These are phyloP conservation scores for Cardiospermum halicacabum DNA, from an alignment of 345 rosid genomes.

Conservation along the genomic window DNA sequence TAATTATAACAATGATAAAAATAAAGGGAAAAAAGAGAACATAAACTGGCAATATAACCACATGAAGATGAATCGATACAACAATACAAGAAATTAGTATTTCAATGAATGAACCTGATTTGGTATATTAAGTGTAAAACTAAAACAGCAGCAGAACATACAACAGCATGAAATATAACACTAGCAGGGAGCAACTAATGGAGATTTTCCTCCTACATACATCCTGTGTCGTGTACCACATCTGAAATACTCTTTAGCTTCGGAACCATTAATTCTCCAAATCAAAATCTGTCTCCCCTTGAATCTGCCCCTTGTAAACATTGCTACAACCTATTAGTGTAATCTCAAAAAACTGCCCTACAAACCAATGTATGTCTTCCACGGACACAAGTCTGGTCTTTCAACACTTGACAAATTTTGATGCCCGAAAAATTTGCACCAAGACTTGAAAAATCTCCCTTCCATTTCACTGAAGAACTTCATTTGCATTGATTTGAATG, in stretches of 20 bases:
- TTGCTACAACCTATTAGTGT: constrained; percentile 18
- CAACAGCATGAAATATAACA: constrained; percentile 25
- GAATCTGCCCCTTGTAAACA: constrained; percentile 29
- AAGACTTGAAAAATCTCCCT: constrained; percentile 15
- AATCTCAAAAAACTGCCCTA: constrained; percentile 34
- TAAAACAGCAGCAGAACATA: constrained; percentile 12
- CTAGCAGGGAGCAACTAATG: constrained; percentile 21
- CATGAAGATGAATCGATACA: not conserved
- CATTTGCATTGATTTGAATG: constrained; percentile 79
- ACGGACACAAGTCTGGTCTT: constrained; percentile 17
- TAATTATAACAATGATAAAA: too few species aligned
- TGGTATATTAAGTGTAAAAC: constrained; percentile 7
- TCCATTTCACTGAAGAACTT: constrained; percentile 20
- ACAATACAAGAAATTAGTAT: constrained; percentile 17
- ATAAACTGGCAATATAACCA: too few species aligned
- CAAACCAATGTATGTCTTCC: constrained; percentile 32
- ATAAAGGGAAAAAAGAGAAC: too few species aligned
- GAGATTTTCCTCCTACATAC: constrained; percentile 15
- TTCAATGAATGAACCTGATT: constrained; percentile 25
- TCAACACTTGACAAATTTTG: constrained; percentile 17
- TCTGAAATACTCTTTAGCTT: constrained; percentile 2
- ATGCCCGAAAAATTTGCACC: constrained; percentile 24
- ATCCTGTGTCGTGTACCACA: constrained; percentile 6
- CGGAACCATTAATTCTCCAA: constrained; percentile 5
- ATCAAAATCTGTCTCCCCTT: constrained; percentile 21